Base-by-base conservation (phyloP, 2,329 filamentous ascomycete genomes). In the Phaeosphaeria sp. region DNA sequence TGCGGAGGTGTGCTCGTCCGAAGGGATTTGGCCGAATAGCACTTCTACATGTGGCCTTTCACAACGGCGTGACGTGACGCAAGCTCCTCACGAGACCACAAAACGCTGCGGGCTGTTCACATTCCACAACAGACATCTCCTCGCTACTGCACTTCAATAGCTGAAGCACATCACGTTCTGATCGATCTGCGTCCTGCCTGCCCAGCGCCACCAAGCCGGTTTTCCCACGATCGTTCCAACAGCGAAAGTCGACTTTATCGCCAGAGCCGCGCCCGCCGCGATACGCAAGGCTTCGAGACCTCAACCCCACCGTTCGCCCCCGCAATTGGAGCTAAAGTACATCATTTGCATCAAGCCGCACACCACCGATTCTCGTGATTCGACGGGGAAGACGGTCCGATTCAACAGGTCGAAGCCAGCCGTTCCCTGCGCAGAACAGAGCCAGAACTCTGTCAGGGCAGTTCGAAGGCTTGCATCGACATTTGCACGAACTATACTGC, bases 301-400 rank as follows among this genome's bases (percentile, higher is more conserved):
- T 45, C 48, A 30, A 47, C 60, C 57, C 59, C 59, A 61, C 60
- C 53, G 50, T 64, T 62, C 58, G 56, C 63, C 58, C 47, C 66
- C 66, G 53, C 66, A 55, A 36, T 49, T 40, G 47, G 55, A 56
- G 59, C 67, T 66, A 68, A 50, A 40, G 57, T 27, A 25, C 54
- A 69, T 60, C 65, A 67, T 59, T 66, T 56, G 66, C 63, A 65
- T 60, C 51, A 61, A 59, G 61, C 60, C 57, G 57, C 49, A 63
- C 56, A 53, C 8, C 13, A 20, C 22, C 18, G 6, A 18, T 39
- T 44, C 47, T 52, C 62, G 48, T 69, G 64, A 70, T 69, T 67
- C 55, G 67, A 54, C 59, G 57, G 57, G 57, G 59, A 13, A 24
- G 55, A 55, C 66, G 67, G 63, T 42, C 64, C 64, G 65, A 63